Base-by-base conservation (phyloP, 345 rosid genomes). In the Eucalyptus fibrosa region DNA sequence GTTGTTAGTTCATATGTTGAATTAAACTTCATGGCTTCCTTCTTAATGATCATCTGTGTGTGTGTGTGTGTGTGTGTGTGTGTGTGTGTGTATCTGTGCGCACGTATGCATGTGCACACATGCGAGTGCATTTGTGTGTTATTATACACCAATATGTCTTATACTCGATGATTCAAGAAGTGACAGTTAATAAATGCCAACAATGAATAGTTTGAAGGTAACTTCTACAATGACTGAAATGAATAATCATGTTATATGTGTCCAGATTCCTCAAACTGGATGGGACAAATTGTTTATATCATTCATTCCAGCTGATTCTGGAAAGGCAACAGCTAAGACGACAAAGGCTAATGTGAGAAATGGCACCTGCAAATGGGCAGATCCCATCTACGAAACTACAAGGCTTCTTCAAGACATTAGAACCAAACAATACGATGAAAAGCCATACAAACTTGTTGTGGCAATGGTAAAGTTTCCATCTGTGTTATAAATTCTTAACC, bases 221-320 rank as follows among this genome's bases (percentile, higher is more conserved):
- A 69, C 42, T 89, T 60, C 50, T 86, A 26, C 67, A 80, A 55
- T 81, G 81, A 88, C 90, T 90, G 88, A 85, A 88, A 51, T 88
- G 87, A 14, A 26, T 80, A 56, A 72, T 42, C 24, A 32, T 87
- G 87, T 89, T 91, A 88, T 69, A 30, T 40, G 51, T 65, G 60
- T 87, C 40, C 93, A 98, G 99, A 93, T 98, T 92, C 99, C 98
- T 59, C 98, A 91, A 91, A 91, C 94, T 87, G 99, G 99, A 93
- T 98, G 99, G 99, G 99, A 98, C 94, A 98, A 97, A 89, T 96
- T 98, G 53, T 95, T 96, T 91, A 94, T 97, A 93, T 95, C 99
- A 60, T 95, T 96, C 92, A 95, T 97, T 89, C 97, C 99, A 69
- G 94, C 96, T 92, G 99, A 97, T 92, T 94, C 99, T 59, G 97